These are phyloP conservation scores for Friedmanniomyces endolithicus DNA, from an alignment of 495 filamentous ascomycete genomes.

Conservation along the genomic window DNA sequence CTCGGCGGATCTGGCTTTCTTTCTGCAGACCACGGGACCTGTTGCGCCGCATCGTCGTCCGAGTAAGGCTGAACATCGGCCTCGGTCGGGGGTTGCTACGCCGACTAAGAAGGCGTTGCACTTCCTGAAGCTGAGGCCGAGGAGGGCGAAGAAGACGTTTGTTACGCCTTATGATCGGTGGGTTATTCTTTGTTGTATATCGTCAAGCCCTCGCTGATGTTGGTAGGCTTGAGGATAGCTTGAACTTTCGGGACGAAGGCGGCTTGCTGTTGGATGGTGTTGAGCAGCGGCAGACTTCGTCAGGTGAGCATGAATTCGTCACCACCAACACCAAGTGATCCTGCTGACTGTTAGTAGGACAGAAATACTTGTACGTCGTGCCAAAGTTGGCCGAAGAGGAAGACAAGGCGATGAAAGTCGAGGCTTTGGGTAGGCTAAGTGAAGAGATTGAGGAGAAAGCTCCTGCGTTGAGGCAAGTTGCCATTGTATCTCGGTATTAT, in stretches of 20 bases:
- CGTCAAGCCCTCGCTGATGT: neutral
- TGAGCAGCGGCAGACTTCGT: constrained; percentile 10
- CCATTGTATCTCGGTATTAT: too few relatives aligned
- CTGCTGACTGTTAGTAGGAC: neutral
- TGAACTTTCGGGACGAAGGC: constrained; percentile 7
- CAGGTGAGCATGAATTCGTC: neutral
- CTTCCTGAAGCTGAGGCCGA: constrained; percentile 3
- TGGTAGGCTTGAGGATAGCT: neutral
- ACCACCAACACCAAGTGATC: neutral
- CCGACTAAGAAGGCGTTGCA: constrained; percentile 8
- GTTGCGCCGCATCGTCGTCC: constrained; percentile 11
- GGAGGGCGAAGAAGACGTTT: neutral
- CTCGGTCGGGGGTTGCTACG: neutral
- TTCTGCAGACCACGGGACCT: constrained; percentile 13
- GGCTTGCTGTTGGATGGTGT: constrained; percentile 7
- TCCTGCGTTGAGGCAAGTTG: neutral
- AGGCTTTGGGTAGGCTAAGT: neutral
- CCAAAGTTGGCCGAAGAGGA: neutral
- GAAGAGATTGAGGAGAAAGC: neutral
- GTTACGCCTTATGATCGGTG: neutral
- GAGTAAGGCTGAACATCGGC: constrained; percentile 12
- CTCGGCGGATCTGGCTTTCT: constrained; percentile 6
- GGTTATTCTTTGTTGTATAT: too few relatives aligned
- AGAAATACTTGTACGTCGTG: neutral
- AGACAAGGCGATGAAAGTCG: neutral